Conservation (phyloP, 169 alveolate species). For the Prorocentrum cordatum region DNA sequence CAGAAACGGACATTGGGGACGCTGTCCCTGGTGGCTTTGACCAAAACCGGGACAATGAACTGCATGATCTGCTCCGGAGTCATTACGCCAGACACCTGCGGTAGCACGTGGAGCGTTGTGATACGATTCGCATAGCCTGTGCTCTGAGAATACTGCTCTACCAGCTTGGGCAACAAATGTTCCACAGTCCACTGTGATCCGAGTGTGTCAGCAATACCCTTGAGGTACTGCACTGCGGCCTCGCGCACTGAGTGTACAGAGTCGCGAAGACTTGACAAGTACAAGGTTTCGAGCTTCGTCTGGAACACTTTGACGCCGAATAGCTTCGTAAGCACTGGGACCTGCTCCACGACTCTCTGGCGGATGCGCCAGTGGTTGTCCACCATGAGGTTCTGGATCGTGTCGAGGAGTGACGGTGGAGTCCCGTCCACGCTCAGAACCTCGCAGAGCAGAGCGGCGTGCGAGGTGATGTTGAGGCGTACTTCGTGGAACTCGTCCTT, state of each 20-base stretch:
- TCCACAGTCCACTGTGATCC: slow-evolving; percentile 69
- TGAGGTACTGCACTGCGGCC: slow-evolving; percentile 60
- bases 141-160: slow-evolving; percentile 50
- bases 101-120: slow-evolving; percentile 64
- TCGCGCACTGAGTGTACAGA: slow-evolving; percentile 63
- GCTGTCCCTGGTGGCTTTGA: slow-evolving; percentile 59
- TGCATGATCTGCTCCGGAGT: slow-evolving; percentile 64
- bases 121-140: slow-evolving; percentile 64
- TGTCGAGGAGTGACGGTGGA: slow-evolving; percentile 29
- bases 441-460: slow-evolving; percentile 63
- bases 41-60: slow-evolving; percentile 46
- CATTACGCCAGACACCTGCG: slow-evolving; percentile 56
- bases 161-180: slow-evolving; percentile 33
- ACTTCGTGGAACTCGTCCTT: slow-evolving; percentile 67
- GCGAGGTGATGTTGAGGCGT: slow-evolving; percentile 58
- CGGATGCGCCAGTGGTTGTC: slow-evolving; percentile 70
- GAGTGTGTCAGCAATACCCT: slow-evolving; percentile 50
- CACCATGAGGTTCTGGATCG: slow-evolving; percentile 45
- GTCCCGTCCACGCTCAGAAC: slow-evolving; percentile 56
- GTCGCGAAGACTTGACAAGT: slow-evolving; percentile 52
- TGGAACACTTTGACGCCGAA: slow-evolving; percentile 66
- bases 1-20: slow-evolving; percentile 67
- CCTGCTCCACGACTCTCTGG: slow-evolving; percentile 21
- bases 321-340: slow-evolving; percentile 44
- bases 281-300: slow-evolving; percentile 58